phyloP scores from a whole-genome alignment of 805 yeast genomes.

The Barnettozyma vustinii region DNA sequence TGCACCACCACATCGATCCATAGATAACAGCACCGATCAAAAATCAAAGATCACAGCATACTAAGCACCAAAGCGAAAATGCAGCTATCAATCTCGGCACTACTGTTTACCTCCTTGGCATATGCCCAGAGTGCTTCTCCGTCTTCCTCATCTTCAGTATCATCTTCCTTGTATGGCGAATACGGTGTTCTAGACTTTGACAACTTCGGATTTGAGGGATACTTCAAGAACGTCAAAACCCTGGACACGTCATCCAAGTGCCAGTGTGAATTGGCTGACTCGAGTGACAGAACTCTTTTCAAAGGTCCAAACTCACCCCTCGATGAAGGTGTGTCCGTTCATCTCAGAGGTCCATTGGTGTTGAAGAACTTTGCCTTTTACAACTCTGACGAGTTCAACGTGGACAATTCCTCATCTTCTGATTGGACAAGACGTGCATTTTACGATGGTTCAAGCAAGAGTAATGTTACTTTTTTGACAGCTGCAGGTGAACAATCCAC shows the following conservation, averaged over 20 bases:
- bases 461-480: slow-evolving; percentile 64
- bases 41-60: no score
- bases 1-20: no score
- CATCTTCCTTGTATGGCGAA: slow-evolving; percentile 16
- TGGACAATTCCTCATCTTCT: slow-evolving; percentile 31
- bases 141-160: neutral
- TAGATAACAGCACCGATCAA: no score
- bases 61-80: neutral
- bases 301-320: slow-evolving; percentile 63
- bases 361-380: slow-evolving; percentile 59
- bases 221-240: slow-evolving; percentile 41
- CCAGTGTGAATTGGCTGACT: slow-evolving; percentile 42
- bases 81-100: neutral
- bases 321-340: slow-evolving; percentile 66
- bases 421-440: slow-evolving; percentile 58
- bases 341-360: slow-evolving; percentile 70
- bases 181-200: slow-evolving; percentile 41
- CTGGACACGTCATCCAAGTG: slow-evolving; percentile 38
- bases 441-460: slow-evolving; percentile 50
- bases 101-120: slow-evolving; percentile 7
- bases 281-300: slow-evolving; percentile 34
- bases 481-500: slow-evolving; percentile 53
- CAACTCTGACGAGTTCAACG: slow-evolving; percentile 36
- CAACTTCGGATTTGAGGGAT: slow-evolving; percentile 53
- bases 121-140: slow-evolving; percentile 8